Base-by-base conservation (phyloP, 2,329 filamentous ascomycete genomes). In the Alternaria longipes region DNA sequence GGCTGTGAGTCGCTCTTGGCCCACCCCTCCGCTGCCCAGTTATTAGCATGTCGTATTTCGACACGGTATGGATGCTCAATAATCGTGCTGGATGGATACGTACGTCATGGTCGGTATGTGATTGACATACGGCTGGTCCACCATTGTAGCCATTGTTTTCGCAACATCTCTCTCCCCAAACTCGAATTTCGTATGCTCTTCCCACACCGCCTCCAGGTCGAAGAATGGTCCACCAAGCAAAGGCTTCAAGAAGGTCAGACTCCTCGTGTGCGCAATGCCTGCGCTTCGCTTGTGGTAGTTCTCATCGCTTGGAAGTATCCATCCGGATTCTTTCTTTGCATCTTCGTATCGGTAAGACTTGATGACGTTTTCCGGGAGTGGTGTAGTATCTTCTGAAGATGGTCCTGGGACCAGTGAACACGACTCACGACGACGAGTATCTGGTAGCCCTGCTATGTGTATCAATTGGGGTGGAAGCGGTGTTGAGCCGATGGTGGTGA, bases 111-210 rank as follows among this genome's bases (percentile, higher is more conserved):
- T 92, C 0, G 90, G 89, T 2, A 93, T 83, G 72, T 93, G 90
- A 72, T 93, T 93, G 1, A 94, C 91, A 70, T 93, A 93, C 2
- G 91, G 91, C 74, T 92, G 87, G 49, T 89, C 83, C 2, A 93
- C 90, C 91, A 94, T 93, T 0, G 91, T 93, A n/a, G 83, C 84
- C 91, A 94, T 93, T 0, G 91, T 94, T 65, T 87, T 86, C 63
- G 87, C 87, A 0, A 92, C 90, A 2, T 86, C 87, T 11, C 90
- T 84, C 56, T 89, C 86, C 1, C 78, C 86, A 73, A 94, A 94
- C 73, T 93, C 90, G 67, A 85, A 90, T 44, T 84, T 84, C 0
- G 89, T 91, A 74, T 94, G 91, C 76, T 93, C 90, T 8, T 93
- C 90, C 91, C 91, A 94, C 50, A 93, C 89, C 1, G 84, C 84